Evolutionary conservation across 2,329 filamentous ascomycete species (phyloP).

Genomic region (Emergomyces pasteurianus): DNA sequence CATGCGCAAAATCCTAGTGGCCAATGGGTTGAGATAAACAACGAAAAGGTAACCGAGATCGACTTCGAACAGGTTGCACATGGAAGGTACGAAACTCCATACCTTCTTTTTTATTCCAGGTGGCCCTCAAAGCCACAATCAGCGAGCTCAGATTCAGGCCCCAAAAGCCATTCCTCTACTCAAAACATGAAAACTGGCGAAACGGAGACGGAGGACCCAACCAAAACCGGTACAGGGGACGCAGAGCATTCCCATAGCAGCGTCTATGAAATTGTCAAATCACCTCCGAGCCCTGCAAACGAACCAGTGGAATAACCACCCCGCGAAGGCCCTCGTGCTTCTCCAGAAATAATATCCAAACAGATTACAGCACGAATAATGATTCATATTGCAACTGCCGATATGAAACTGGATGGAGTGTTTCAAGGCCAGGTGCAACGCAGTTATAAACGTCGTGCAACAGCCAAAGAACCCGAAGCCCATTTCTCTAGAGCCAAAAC

Average conservation of each 20-base stretch:
- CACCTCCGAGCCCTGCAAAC: too few species aligned
- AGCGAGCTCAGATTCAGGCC: background rate
- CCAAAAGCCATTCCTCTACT: background rate
- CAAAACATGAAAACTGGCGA: background rate
- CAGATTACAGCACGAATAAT: conserved; percentile 6
- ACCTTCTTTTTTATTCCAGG: background rate
- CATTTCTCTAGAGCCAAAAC: background rate
- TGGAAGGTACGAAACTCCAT: background rate
- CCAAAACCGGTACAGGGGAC: too few species aligned
- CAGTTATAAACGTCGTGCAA: background rate
- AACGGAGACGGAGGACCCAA: too few species aligned
- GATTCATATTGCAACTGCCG: conserved; percentile 8
- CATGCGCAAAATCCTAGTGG: conserved; percentile 6
- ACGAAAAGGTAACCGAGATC: background rate
- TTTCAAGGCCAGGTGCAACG: conserved; percentile 6
- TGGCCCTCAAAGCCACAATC: background rate
- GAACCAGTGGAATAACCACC: too few species aligned
- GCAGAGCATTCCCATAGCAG: too few species aligned
- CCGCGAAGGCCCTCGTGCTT: background rate
- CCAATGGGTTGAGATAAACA: conserved; percentile 5
- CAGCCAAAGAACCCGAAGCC: background rate
- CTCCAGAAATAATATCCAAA: conserved; percentile 4
- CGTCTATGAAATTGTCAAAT: too few species aligned
- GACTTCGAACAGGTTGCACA: background rate
- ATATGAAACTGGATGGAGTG: conserved; percentile 6